Percentiles rank a stretch among this genome's conserved stretches.
These are phyloP conservation scores for Lodderomyces margitis DNA, from an alignment of 1,139 yeast species.

Conservation along the genomic window DNA sequence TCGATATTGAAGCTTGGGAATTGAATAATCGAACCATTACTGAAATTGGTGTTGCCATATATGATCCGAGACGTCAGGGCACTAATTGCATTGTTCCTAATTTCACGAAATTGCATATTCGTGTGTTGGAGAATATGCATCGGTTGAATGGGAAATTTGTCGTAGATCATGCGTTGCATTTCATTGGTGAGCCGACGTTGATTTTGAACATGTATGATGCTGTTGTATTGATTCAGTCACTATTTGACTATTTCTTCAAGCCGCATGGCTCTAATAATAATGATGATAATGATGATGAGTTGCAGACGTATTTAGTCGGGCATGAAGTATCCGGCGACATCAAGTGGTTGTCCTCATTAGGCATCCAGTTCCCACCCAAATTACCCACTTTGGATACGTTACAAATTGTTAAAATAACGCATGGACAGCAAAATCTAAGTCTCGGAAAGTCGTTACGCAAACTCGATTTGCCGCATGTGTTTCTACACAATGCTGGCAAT, in stretches of 20 bases:
- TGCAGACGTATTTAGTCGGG: conserved; percentile 53
- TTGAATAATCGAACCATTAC: conserved; percentile 44
- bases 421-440: conserved; percentile 38
- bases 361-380: conserved; percentile 45
- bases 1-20: conserved; percentile 73
- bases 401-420: conserved; percentile 32
- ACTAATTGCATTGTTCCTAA: conserved; percentile 31
- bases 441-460: conserved; percentile 51
- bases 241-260: conserved; percentile 43
- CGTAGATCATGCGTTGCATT: conserved; percentile 57
- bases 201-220: conserved; percentile 39
- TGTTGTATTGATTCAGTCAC: conserved; percentile 34
- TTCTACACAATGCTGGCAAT: conserved; percentile 79
- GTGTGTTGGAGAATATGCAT: conserved; percentile 49
- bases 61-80: conserved; percentile 45
- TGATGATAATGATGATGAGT: neutral
- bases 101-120: conserved; percentile 52
- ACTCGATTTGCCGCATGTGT: conserved; percentile 59
- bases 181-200: conserved; percentile 54
- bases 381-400: conserved; percentile 50
- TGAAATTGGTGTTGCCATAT: conserved; percentile 68
- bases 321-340: conserved; percentile 68
- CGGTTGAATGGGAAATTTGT: conserved; percentile 58
- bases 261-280: conserved; percentile 3
- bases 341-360: conserved; percentile 47